Evolutionary conservation across 441 rosid species (phyloP).

Genomic region (Adansonia madagascariensis): DNA sequence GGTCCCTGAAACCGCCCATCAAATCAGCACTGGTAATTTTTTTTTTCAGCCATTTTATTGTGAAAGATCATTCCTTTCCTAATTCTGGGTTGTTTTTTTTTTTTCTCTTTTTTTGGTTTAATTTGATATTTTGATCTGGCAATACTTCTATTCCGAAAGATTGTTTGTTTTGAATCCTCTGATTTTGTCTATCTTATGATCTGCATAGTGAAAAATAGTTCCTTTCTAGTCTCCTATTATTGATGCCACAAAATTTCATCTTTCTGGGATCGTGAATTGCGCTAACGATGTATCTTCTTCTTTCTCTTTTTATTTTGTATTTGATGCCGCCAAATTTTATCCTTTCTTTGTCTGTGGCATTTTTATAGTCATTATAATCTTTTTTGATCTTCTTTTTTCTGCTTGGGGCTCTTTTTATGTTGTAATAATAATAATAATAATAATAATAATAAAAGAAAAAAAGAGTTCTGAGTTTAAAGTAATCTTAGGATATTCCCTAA

Average conservation of each 20-base stretch:
- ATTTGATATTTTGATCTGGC: neutral
- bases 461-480: neutral
- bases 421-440: too few relatives aligned
- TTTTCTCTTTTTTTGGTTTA: neutral
- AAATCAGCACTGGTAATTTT: slow-evolving; percentile 73
- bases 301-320: neutral
- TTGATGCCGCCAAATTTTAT: neutral
- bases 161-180: neutral
- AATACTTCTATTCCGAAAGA: neutral
- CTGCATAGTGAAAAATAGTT: slow-evolving; percentile 3
- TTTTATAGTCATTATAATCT: neutral
- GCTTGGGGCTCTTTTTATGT: neutral
- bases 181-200: neutral
- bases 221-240: neutral
- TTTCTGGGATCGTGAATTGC: neutral
- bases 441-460: too few relatives aligned
- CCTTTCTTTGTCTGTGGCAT: neutral
- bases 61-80: slow-evolving; percentile 18
- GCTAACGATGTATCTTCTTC: neutral
- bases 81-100: neutral
- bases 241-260: neutral
- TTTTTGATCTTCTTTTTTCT: neutral
- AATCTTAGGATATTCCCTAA: neutral
- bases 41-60: neutral
- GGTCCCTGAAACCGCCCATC: slow-evolving; percentile 86